Evolutionary conservation across 495 filamentous ascomycete species (phyloP), one percentile per base, ranked within the genome.

Genomic region (Aspergillus avenaceus): DNA sequence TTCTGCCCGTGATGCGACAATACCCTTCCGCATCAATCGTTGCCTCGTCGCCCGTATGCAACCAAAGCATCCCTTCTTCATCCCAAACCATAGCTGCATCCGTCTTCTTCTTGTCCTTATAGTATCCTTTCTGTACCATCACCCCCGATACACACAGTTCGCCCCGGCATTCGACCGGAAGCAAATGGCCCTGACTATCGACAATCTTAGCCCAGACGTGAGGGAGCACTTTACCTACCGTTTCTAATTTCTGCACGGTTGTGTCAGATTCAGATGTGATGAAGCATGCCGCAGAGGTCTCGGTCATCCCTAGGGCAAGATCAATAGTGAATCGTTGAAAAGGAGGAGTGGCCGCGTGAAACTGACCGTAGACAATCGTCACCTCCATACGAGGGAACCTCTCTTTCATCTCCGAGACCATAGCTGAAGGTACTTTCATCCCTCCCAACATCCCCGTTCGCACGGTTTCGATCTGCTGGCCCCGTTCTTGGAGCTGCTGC

Each of bases 91-190:
- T 72, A 6, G 84, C 87, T 64, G 90, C 86, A 0, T 61, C 69
- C 2, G 87, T 92, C 45, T 77, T 75, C 34, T 55, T 73, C 38
- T 74, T 66, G 54, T 90, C 86, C 16, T 73, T 76, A 78, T 78
- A 95, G 61, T 96, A 96, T n/a, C 85, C 84, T 59, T 86, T 82
- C 82, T 91, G 90, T 8, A 93, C 72, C 2, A 83, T 66, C 59
- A 91, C 95, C 3, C 90, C 90, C 0, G 75, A 70, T 0, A 88
- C 77, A 0, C 83, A 89, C 4, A 95, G 68, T 67, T 96, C 91
- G 13, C 90, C 90, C 29, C 74, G 66, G 59, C 84, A 67, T 2
- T 85, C 83, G 16, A 71, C 50, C 0, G 73, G 67, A 3, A 85
- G 66, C 22, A 79, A 60, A 12, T 58, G 37, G 1, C 76, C 76